Conservation (phyloP, 2,329 filamentous ascomycete species). For the Zalaria sp. region DNA sequence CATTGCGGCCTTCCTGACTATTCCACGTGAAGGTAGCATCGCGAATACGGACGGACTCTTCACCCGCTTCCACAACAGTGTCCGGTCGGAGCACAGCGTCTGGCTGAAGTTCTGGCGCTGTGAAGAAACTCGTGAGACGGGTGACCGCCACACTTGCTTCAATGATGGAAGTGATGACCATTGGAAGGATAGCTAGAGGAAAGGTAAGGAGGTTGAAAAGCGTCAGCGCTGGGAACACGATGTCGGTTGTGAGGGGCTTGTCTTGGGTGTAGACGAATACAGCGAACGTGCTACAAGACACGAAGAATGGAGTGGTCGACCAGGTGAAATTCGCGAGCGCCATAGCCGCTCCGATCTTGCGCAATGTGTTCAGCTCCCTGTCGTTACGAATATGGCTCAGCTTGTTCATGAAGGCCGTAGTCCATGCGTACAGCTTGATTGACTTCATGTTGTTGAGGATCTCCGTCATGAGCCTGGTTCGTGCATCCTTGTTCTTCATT, state of each 20-base stretch:
- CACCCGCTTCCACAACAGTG: constrained; percentile 59
- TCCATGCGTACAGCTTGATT: constrained; percentile 96
- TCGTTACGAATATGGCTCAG: constrained; percentile 94
- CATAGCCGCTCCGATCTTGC: constrained; percentile 90
- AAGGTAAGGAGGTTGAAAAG: constrained; percentile 95
- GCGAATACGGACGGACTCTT: constrained; percentile 71
- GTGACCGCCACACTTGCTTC: constrained; percentile 88
- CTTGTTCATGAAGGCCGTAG: constrained; percentile 92
- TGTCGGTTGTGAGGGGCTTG: constrained; percentile 73
- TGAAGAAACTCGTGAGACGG: constrained; percentile 72
- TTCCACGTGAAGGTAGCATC: constrained; percentile 94
- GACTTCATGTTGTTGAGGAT: constrained; percentile 99
- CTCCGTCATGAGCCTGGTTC: constrained; percentile 87
- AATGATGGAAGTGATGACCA: constrained; percentile 95
- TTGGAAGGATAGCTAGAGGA: constrained; percentile 82
- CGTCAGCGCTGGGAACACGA: constrained; percentile 85
- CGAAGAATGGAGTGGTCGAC: constrained; percentile 93
- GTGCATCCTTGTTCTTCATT: constrained; percentile 98
- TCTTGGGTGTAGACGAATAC: constrained; percentile 82
- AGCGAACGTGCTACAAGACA: constrained; percentile 91
- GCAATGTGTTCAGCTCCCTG: constrained; percentile 82
- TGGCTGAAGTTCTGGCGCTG: constrained; percentile 75
- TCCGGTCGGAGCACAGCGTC: constrained; percentile 64
- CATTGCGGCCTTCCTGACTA: constrained; percentile 53
- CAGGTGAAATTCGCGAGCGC: constrained; percentile 95